Evolutionary conservation across 2,329 filamentous ascomycete species (phyloP).

Genomic region (Zymoseptoria brevis): DNA sequence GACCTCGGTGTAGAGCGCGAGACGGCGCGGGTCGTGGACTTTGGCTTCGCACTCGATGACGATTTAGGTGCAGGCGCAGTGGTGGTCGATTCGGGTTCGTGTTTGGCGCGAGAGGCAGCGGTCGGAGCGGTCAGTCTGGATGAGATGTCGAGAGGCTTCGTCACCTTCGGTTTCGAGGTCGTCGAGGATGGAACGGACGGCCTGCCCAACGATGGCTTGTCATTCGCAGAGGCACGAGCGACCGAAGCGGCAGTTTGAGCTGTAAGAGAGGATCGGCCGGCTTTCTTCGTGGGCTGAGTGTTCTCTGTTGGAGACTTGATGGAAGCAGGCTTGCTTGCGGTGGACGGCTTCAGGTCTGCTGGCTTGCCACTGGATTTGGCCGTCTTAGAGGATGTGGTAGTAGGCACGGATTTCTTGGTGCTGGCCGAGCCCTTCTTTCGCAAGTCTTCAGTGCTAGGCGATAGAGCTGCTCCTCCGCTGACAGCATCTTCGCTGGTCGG

Average conservation of each 20-base stretch:
- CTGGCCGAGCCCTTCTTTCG: conserved; percentile 7
- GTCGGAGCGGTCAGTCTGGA: conserved; percentile 63
- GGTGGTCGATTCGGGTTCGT: conserved; percentile 28
- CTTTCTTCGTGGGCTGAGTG: conserved; percentile 20
- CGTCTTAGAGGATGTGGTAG: conserved; percentile 9
- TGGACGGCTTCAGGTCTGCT: conserved; percentile 12
- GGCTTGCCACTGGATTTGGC: conserved; percentile 11
- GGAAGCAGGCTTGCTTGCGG: conserved; percentile 7
- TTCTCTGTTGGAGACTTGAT: conserved; percentile 8
- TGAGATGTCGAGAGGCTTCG: conserved; percentile 58
- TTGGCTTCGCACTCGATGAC: conserved; percentile 25
- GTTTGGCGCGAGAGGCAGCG: conserved; percentile 59
- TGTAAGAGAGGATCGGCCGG: conserved; percentile 28
- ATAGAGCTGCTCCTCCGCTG: conserved; percentile 32
- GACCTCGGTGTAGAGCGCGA: conserved; percentile 30
- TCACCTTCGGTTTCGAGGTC: conserved; percentile 45
- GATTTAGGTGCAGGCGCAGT: conserved; percentile 23
- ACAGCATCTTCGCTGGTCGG: conserved; percentile 32
- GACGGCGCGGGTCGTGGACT: conserved; percentile 17
- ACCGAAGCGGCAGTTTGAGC: conserved; percentile 29
- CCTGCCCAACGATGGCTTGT: conserved; percentile 15
- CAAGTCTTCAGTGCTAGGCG: conserved; percentile 28
- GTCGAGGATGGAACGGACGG: conserved; percentile 10
- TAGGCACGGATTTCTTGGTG: conserved; percentile 7
- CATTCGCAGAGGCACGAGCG: conserved; percentile 17